These are phyloP conservation scores for Phytopythium oedochilum DNA, from an alignment of 352 stramenopile genomes.

Conservation along the genomic window DNA sequence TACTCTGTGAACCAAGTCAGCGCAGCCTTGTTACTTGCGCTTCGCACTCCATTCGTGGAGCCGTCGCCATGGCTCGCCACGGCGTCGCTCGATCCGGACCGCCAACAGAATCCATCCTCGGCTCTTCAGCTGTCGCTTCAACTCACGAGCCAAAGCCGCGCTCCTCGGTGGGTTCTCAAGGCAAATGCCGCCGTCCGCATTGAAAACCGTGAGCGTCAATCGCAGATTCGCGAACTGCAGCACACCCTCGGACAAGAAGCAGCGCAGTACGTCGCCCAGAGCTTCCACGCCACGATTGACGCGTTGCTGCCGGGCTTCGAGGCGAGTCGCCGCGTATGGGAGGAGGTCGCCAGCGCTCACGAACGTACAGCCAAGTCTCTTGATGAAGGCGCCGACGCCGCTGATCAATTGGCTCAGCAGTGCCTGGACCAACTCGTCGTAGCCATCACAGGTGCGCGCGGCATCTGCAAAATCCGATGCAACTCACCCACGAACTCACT, in stretches of 20 bases:
- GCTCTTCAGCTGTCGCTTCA: not conserved
- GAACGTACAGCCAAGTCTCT: constrained; percentile 9
- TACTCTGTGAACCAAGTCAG: constrained; percentile 36
- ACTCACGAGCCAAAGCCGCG: constrained; percentile 9
- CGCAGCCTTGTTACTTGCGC: constrained; percentile 40
- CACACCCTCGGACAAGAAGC: constrained; percentile 30
- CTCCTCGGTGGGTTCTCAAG: constrained; percentile 67
- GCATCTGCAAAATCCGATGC: not conserved
- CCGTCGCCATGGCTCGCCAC: not conserved
- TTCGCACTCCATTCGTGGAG: constrained; percentile 14
- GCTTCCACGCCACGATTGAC: constrained; percentile 31
- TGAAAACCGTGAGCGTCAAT: constrained; percentile 46
- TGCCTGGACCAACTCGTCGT: constrained; percentile 50
- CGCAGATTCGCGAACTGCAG: constrained; percentile 26
- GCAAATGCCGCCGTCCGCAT: constrained; percentile 41
- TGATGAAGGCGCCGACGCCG: constrained; percentile 24
- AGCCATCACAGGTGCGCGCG: constrained; percentile 43
- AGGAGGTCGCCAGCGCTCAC: not conserved
- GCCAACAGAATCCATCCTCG: not conserved
- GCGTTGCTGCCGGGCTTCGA: constrained; percentile 38
- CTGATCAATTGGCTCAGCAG: constrained; percentile 39
- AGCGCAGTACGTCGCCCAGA: constrained; percentile 38
- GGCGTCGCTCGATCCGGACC: no score
- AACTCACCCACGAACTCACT: not conserved
- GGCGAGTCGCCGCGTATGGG: constrained; percentile 18